phyloP scores from a whole-genome alignment of 345 rosid genomes.

The Aurinia saxatilis region DNA sequence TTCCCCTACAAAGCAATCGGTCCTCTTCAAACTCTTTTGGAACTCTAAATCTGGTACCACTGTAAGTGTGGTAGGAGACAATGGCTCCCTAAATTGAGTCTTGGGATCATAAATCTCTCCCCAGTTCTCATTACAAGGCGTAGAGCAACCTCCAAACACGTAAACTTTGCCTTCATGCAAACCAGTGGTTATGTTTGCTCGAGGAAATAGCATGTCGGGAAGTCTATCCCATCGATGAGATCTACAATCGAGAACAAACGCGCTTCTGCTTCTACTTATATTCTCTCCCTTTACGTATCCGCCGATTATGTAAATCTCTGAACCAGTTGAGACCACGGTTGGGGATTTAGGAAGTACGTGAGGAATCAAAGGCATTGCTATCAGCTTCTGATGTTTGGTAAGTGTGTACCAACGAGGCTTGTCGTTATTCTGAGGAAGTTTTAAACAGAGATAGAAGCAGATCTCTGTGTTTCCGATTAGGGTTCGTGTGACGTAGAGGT shows the following conservation, averaged over 20 bases:
- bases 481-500: slow-evolving; percentile 41
- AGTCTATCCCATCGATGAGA: slow-evolving; percentile 38
- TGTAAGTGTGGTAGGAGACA: background rate
- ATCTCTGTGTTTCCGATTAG: background rate
- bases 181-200: slow-evolving; percentile 39
- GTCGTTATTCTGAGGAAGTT: background rate
- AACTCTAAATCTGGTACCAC: background rate
- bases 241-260: slow-evolving; percentile 42
- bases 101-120: slow-evolving; percentile 57
- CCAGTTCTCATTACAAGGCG: slow-evolving; percentile 33
- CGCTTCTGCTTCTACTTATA: background rate
- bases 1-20: background rate
- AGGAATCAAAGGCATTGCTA: slow-evolving; percentile 37
- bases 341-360: slow-evolving; percentile 35
- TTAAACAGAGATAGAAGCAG: slow-evolving; percentile 12
- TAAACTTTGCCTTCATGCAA: slow-evolving; percentile 39
- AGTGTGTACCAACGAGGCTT: slow-evolving; percentile 37
- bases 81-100: slow-evolving; percentile 29
- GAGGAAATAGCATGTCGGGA: slow-evolving; percentile 41
- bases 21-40: background rate
- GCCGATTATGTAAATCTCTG: slow-evolving; percentile 47
- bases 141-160: slow-evolving; percentile 55
- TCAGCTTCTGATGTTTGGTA: slow-evolving; percentile 8
- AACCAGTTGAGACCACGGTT: slow-evolving; percentile 39
- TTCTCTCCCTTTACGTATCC: slow-evolving; percentile 46